Evolutionary conservation across 73 alveolate genomes (phyloP).

Genomic region (Paramecium sonneborni): DNA sequence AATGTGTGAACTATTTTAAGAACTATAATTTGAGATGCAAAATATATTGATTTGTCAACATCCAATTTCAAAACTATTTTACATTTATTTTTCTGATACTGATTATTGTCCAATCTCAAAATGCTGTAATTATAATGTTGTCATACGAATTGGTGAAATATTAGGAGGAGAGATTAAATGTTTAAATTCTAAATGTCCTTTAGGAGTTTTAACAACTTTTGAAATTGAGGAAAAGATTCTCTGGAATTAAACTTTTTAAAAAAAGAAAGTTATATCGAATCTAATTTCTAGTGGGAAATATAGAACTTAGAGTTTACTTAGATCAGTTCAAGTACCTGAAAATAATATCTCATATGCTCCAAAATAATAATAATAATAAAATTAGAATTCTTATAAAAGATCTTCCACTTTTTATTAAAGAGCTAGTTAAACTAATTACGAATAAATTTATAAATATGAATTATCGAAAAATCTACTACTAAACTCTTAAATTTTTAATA

Average conservation of each 20-base stretch:
- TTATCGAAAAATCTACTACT: not conserved
- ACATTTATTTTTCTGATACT: constrained; percentile 40
- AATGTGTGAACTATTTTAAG: not conserved
- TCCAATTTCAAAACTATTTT: not conserved
- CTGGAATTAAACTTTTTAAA: not conserved
- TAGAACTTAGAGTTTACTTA: constrained; percentile 34
- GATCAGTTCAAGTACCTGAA: not conserved
- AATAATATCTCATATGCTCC: not conserved
- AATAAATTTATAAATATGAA: not conserved
- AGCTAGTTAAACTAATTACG: not conserved
- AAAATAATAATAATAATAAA: not conserved
- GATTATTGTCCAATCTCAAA: constrained; percentile 20
- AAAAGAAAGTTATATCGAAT: not conserved
- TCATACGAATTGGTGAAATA: not conserved
- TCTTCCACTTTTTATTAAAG: not conserved
- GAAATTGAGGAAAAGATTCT: constrained; percentile 29
- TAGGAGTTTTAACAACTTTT: not conserved
- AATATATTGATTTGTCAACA: constrained; percentile 26
- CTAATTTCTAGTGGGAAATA: not conserved
- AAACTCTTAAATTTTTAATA: not conserved
- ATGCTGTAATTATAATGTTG: constrained; percentile 2
- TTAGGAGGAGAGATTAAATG: constrained; percentile 43
- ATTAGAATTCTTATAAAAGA: not conserved
- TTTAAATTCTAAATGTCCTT: not conserved
- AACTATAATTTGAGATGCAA: not conserved